Evolutionary conservation across 2,329 filamentous ascomycete genomes (phyloP).

Genomic region (Fusarium verticillioides): DNA sequence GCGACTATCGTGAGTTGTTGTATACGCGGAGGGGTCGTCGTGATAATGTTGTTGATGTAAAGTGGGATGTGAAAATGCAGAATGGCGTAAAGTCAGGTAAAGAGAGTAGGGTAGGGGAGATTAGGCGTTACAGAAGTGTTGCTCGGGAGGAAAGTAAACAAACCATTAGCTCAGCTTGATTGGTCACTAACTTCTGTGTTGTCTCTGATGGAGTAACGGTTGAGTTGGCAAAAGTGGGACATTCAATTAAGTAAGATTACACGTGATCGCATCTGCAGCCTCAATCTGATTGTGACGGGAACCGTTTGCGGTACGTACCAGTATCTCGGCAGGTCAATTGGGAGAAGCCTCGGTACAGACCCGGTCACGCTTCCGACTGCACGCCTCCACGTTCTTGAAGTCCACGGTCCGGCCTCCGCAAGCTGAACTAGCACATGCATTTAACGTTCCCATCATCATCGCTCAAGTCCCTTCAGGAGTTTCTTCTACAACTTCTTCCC

Average conservation of each 20-base stretch:
- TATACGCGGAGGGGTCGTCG: slow-evolving; percentile 6
- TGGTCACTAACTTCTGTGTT: slow-evolving; percentile 30
- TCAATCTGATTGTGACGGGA: not conserved
- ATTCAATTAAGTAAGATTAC: not conserved
- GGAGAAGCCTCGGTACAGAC: slow-evolving; percentile 49
- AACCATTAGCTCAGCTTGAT: slow-evolving; percentile 44
- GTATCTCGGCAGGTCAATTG: slow-evolving; percentile 22
- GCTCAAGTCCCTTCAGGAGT: slow-evolving; percentile 7
- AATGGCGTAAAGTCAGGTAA: slow-evolving; percentile 25
- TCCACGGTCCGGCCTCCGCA: slow-evolving; percentile 35
- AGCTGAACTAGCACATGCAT: slow-evolving; percentile 46
- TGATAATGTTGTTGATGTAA: slow-evolving; percentile 28
- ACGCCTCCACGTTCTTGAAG: slow-evolving; percentile 34
- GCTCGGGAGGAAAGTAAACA: slow-evolving; percentile 58
- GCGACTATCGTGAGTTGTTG: not conserved
- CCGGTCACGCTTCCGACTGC: slow-evolving; percentile 45
- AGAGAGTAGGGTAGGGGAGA: slow-evolving; percentile 19
- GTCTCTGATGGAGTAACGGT: slow-evolving; percentile 15
- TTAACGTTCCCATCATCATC: slow-evolving; percentile 36
- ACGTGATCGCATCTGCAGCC: slow-evolving; percentile 25
- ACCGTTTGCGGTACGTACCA: slow-evolving; percentile 26
- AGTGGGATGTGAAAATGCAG: slow-evolving; percentile 35
- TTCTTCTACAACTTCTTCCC: slow-evolving; percentile 3
- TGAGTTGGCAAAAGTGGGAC: slow-evolving; percentile 25
- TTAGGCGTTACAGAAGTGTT: slow-evolving; percentile 47